These are phyloP conservation scores for Phlebiopsis gigantea DNA, from an alignment of 768 basidiomycete genomes.

Conservation along the genomic window DNA sequence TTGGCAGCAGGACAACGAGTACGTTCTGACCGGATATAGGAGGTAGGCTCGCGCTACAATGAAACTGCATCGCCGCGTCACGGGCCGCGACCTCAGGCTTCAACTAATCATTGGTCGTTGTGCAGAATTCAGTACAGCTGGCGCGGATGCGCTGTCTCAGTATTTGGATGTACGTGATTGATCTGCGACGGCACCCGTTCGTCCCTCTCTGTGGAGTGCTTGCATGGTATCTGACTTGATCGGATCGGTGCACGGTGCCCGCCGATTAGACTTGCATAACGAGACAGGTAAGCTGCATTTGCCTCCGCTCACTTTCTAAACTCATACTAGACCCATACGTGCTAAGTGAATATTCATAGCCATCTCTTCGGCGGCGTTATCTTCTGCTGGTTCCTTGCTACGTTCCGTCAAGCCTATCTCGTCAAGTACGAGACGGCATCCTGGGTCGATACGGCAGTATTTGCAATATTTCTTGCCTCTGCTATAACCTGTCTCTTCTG, in stretches of 20 bases:
- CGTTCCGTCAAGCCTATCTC: conserved; percentile 49
- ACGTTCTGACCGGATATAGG: conserved; percentile 65
- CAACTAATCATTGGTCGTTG: no score
- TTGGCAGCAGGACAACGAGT: conserved; percentile 74
- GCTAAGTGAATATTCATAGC: conserved; percentile 78
- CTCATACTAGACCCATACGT: conserved; percentile 9
- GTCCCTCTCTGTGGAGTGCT: not conserved
- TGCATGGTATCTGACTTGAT: not conserved
- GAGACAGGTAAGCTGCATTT: conserved; percentile 51
- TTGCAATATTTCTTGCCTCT: conserved; percentile 61
- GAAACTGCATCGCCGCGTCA: not conserved
- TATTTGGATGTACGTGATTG: conserved; percentile 57
- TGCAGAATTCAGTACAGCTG: conserved; percentile 55
- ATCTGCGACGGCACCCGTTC: no score
- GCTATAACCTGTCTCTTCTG: conserved; percentile 70
- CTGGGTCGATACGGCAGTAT: conserved; percentile 55
- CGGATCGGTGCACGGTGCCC: not conserved
- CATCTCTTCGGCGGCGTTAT: conserved; percentile 68
- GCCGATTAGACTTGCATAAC: conserved; percentile 62
- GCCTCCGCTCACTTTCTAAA: not conserved
- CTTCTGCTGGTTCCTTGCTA: conserved; percentile 50
- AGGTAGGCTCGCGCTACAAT: conserved; percentile 45
- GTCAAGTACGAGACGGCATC: conserved; percentile 46
- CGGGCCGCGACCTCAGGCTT: conserved; percentile 1
- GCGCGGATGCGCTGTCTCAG: conserved; percentile 55